These are phyloP conservation scores for Tagetes erecta DNA, from an alignment of 129 eudicot species.

Conservation along the genomic window DNA sequence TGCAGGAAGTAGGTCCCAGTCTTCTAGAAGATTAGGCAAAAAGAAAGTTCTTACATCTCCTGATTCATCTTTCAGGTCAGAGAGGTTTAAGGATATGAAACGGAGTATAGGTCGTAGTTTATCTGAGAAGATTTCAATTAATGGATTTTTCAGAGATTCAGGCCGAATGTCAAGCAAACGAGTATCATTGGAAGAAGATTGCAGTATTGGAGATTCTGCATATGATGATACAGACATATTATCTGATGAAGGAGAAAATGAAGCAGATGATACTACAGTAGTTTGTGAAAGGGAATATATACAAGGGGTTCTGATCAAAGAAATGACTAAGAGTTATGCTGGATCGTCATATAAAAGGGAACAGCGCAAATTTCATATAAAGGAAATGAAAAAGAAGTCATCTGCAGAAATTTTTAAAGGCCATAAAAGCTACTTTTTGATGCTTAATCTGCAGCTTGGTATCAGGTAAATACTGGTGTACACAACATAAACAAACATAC, in stretches of 20 bases:
- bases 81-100: constrained; percentile 36
- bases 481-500: neutral
- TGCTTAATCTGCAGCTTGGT: constrained; percentile 98
- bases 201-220: constrained; percentile 36
- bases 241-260: constrained; percentile 49
- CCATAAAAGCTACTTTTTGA: constrained; percentile 77
- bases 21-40: constrained; percentile 45
- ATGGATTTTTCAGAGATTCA: constrained; percentile 44
- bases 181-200: constrained; percentile 45
- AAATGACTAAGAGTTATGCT: constrained; percentile 44
- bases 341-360: constrained; percentile 49
- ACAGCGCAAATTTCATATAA: constrained; percentile 48
- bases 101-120: constrained; percentile 54
- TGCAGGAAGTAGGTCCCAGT: constrained; percentile 50
- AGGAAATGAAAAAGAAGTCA: constrained; percentile 51
- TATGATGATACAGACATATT: constrained; percentile 37
- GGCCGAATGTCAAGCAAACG: constrained; percentile 54
- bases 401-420: constrained; percentile 57
- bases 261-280: constrained; percentile 39
- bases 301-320: constrained; percentile 86
- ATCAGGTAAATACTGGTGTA: constrained; percentile 63
- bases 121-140: constrained; percentile 51
- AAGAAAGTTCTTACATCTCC: constrained; percentile 42
- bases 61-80: constrained; percentile 42
- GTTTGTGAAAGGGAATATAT: constrained; percentile 84